Conservation (phyloP, 768 basidiomycete species). For the Podaxis sp. region DNA sequence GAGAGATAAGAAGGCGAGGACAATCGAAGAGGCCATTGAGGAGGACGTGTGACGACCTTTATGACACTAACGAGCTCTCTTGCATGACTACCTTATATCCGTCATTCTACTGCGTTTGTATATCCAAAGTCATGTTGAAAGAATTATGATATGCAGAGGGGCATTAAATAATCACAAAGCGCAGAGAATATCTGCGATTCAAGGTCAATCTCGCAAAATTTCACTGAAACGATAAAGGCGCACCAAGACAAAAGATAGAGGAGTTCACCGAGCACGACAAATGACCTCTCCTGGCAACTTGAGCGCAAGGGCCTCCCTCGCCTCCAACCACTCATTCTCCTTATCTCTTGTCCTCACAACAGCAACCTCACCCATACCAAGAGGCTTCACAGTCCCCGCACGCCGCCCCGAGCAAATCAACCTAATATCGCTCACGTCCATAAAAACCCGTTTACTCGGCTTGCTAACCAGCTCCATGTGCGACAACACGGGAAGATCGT, state of each 20-base stretch:
- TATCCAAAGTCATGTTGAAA: not conserved
- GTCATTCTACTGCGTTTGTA: slow-evolving; percentile 12
- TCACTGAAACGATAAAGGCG: not conserved
- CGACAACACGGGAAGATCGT: slow-evolving; percentile 80
- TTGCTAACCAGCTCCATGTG: slow-evolving; percentile 80
- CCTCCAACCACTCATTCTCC: slow-evolving; percentile 87
- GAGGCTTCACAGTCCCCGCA: slow-evolving; percentile 75
- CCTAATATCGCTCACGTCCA: slow-evolving; percentile 71
- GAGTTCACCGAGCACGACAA: slow-evolving; percentile 61
- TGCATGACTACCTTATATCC: slow-evolving; percentile 5
- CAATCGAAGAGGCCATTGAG: not conserved
- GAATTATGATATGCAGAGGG: not conserved
- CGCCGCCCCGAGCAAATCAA: slow-evolving; percentile 80
- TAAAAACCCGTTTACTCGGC: slow-evolving; percentile 78
- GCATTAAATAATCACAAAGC: not conserved
- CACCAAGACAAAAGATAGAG: not conserved
- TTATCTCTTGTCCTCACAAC: slow-evolving; percentile 71
- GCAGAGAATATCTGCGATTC: not conserved
- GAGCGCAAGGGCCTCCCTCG: slow-evolving; percentile 83
- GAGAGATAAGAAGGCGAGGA: slow-evolving; percentile 8
- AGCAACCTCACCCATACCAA: slow-evolving; percentile 92
- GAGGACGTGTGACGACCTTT: not conserved
- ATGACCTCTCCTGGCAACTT: slow-evolving; percentile 83
- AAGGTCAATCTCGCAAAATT: not conserved
- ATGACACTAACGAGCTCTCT: not conserved